Evolutionary conservation across 495 filamentous ascomycete genomes (phyloP), one percentile per base, ranked within the genome.

Genomic region (Aspergillus incahuasiensis): DNA sequence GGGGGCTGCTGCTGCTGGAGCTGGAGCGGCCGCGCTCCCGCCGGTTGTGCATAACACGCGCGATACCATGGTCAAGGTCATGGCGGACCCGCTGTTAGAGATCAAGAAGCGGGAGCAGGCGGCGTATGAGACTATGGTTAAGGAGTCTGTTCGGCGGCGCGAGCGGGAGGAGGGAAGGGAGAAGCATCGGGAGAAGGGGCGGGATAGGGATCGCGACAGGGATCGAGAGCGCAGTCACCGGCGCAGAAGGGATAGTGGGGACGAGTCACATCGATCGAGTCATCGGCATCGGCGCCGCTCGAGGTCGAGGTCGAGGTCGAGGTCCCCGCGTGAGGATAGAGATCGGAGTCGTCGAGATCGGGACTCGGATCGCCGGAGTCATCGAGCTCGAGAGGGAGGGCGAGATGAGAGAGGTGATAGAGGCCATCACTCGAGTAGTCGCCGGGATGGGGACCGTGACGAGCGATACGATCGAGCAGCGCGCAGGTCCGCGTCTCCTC

Each of bases 61-160:
- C 38, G 94, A 97, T 69, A 87, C 85, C 0, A 86, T 89, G 56
- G 61, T 79, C 12, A 98, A 98, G 74, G 85, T 97, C 44, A 71
- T 89, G 64, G 87, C 91, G 50, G 94, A 98, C 64, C 94, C 94
- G 34, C 71, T 98, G 62, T 68, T 98, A 30, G 88, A 90, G 46
- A 95, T 98, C 64, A 95, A 92, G 79, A 88, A 82, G 70, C 84
- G 90, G 68, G 91, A 97, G 65, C 91, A 97, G 71, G 88, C 88
- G 54, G 89, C 90, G 6, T 92, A 92, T 63, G 90, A 97, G 69
- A 83, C 84, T 0, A 83, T 88, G 78, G 89, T 96, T 79, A 95
- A 90, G 55, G 90, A 95, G 63, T 84, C 88, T 3, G 78, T 86
- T 41, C 85, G 84, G 65, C 78, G 54, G 52, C 55, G 41, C 53